A percentile compares a stretch with the other conserved stretches of the same genome.
Evolutionary conservation across 75 land plant species (phyloP).

Genomic region (Pinus albicaulis): DNA sequence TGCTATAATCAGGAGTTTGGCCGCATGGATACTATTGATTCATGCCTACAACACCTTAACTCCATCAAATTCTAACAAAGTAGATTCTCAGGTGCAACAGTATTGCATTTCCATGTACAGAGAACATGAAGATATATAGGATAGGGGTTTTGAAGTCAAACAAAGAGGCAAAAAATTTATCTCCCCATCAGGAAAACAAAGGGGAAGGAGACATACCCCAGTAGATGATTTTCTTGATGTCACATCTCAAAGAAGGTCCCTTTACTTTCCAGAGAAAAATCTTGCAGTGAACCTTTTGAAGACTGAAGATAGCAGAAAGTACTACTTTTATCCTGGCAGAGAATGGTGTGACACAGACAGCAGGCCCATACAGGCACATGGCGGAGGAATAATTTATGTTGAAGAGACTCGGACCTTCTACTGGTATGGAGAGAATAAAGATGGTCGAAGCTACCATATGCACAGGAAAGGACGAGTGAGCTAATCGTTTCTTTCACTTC

Average conservation of each 20-base stretch:
- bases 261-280: constrained; percentile 66
- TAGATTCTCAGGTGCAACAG: constrained; percentile 18
- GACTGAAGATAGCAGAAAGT: constrained; percentile 34
- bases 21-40: constrained; percentile 61
- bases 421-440: constrained; percentile 99
- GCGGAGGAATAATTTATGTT: constrained; percentile 90
- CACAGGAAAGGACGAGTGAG: constrained; percentile 80
- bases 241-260: constrained; percentile 43
- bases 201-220: constrained; percentile 43
- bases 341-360: constrained; percentile 93
- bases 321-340: constrained; percentile 68
- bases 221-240: constrained; percentile 74
- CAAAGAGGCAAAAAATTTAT: constrained; percentile 39
- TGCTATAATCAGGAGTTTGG: constrained; percentile 67
- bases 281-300: constrained; percentile 65
- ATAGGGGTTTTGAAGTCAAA: constrained; percentile 51
- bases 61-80: constrained; percentile 21
- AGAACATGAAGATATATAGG: constrained; percentile 62
- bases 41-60: constrained; percentile 53
- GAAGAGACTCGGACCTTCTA: constrained; percentile 68
- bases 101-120: constrained; percentile 26
- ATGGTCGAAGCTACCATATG: constrained; percentile 79
- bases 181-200: constrained; percentile 44
- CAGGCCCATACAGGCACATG: constrained; percentile 96
- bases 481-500: constrained; percentile 2